Evolutionary conservation across 305 asterid genomes (phyloP).

Genomic region (Plantago lanceolata): DNA sequence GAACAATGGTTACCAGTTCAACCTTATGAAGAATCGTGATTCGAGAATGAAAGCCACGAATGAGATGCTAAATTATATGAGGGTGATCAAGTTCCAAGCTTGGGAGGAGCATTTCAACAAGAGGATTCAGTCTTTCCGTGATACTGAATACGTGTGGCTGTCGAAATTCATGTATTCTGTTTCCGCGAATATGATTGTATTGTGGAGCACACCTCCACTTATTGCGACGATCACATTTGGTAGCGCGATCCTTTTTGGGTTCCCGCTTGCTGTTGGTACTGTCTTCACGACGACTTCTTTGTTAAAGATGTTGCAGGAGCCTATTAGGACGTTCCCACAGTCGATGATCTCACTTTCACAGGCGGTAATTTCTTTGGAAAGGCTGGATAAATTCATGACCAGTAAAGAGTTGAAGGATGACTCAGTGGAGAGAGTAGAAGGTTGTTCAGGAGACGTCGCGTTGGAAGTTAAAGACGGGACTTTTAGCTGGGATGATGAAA

Average conservation of each 20-base stretch:
- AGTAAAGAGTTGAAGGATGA: slow-evolving; percentile 66
- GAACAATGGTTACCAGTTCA: slow-evolving; percentile 63
- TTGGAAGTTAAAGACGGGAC: slow-evolving; percentile 62
- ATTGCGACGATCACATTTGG: slow-evolving; percentile 72
- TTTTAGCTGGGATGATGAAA: slow-evolving; percentile 91
- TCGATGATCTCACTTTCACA: slow-evolving; percentile 90
- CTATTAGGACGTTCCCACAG: slow-evolving; percentile 84
- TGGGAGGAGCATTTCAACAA: slow-evolving; percentile 90
- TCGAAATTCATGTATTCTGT: slow-evolving; percentile 63
- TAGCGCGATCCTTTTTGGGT: slow-evolving; percentile 52
- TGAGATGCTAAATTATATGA: slow-evolving; percentile 90
- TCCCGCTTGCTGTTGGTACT: slow-evolving; percentile 66
- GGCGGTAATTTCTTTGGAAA: slow-evolving; percentile 75
- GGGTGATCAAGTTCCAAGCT: slow-evolving; percentile 92
- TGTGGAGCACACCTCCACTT: slow-evolving; percentile 75
- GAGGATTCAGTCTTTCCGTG: slow-evolving; percentile 70
- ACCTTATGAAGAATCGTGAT: slow-evolving; percentile 73
- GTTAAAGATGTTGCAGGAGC: slow-evolving; percentile 80
- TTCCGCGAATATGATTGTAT: slow-evolving; percentile 52
- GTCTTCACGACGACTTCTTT: slow-evolving; percentile 82
- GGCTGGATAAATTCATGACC: slow-evolving; percentile 73
- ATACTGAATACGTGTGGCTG: slow-evolving; percentile 62
- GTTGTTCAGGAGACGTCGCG: slow-evolving; percentile 51
- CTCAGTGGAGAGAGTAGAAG: slow-evolving; percentile 63
- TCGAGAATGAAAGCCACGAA: slow-evolving; percentile 87